Base-by-base conservation (phyloP, 805 yeast species). In the Kluyveromyces aestuarii region DNA sequence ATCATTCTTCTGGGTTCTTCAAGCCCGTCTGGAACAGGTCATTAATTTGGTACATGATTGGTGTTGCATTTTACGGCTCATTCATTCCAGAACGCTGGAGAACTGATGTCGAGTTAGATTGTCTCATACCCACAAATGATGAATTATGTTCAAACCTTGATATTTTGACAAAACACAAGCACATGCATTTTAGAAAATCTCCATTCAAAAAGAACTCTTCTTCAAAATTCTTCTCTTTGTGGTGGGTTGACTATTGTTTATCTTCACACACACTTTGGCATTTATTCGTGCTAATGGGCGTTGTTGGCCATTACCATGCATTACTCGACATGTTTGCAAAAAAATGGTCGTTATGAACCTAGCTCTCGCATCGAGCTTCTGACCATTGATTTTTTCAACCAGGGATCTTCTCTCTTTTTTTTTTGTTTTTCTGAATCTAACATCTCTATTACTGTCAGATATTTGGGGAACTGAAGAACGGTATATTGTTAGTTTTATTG, bases 181-280 rank as follows among this genome's bases (percentile, higher is more conserved):
- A 66, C 16, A 21, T 50, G 3, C 76, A 76, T 56, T 73, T 78
- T 54, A 66, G 72, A 47, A 64, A 65, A 33, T 46, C 54, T 6
- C 82, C 81, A 6, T 64, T 65, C 2, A 48, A 30, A 13, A 50
- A 49, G 10, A 44, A 49, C 48, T 45, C 33, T 63, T 72, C 19
- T 58, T 55, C 10, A 65, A 2, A 70, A 69, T 14, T 57, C 56
- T 6, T 73, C 82, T 80, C 88, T 1, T 63, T 85, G 18, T 91
- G 84, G 91, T 89, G 96, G 91, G 82, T 82, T 14, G 93, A 86
- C 57, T 85, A 84, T 63, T 64, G 77, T 27, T 72, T 82, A 47
- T 76, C 80, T 40, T 87, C 96, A 37, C 99, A 91, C 66, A 90
- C 89, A 59, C 72, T 91, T 30, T 91, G 99, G 99, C 99, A 91